Evolutionary conservation across 805 yeast species (phyloP).

Genomic region (Kockiozyma suomiensis): DNA sequence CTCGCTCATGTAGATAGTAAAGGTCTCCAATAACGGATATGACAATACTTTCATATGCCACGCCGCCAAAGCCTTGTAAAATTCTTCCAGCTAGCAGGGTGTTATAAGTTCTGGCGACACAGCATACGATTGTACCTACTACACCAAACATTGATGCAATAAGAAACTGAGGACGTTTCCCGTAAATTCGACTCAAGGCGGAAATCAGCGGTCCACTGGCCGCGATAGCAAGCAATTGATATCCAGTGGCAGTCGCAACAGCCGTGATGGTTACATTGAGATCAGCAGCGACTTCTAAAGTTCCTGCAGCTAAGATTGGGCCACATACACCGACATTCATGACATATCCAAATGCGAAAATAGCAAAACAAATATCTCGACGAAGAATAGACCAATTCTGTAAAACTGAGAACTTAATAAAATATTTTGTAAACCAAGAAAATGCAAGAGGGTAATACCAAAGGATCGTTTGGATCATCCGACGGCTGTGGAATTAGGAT

Average conservation of each 20-base stretch:
- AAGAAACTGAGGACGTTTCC: slow-evolving; percentile 1
- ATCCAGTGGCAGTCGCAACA: neutral
- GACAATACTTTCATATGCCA: slow-evolving; percentile 48
- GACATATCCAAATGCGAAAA: neutral
- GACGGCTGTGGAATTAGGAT: slow-evolving; percentile 47
- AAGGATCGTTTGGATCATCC: slow-evolving; percentile 47
- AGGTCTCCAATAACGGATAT: slow-evolving; percentile 54
- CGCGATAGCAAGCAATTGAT: neutral
- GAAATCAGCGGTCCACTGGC: neutral
- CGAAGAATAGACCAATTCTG: slow-evolving; percentile 4
- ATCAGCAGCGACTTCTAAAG: neutral
- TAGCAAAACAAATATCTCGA: neutral
- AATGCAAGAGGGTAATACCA: slow-evolving; percentile 29
- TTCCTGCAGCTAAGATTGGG: slow-evolving; percentile 6
- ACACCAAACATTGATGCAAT: neutral
- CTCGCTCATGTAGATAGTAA: slow-evolving; percentile 56
- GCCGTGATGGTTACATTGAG: neutral
- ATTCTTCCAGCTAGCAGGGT: slow-evolving; percentile 31
- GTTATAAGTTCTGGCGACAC: neutral
- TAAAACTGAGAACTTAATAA: slow-evolving; percentile 15
- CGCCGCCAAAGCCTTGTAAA: slow-evolving; percentile 42
- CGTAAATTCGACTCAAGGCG: neutral
- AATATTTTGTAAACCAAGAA: slow-evolving; percentile 34
- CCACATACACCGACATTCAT: slow-evolving; percentile 1
- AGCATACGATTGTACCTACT: slow-evolving; percentile 3